Evolutionary conservation across 768 basidiomycete genomes (phyloP), one percentile per base, ranked within the genome.

Genomic region (Agaricus subrufescens): DNA sequence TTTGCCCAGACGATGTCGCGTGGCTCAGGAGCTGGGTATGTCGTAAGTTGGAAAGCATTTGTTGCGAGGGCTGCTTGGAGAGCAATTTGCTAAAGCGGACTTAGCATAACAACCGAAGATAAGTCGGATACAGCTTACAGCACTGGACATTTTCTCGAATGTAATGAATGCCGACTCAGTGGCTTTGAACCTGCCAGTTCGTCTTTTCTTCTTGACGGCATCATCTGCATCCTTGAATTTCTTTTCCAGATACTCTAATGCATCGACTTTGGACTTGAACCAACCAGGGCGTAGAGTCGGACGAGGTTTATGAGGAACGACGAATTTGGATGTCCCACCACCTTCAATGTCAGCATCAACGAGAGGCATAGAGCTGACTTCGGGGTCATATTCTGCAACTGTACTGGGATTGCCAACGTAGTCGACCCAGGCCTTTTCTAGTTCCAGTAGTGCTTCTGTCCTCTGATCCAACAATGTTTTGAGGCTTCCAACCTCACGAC

Each of bases 1-100:
- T 94, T 94, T 30, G 86, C 77, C 97, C 97, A 99, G 19, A 98
- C 84, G 54, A 98, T 91, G 67, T 98, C 96, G 47, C 96, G 83
- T 9, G 96, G 95, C 66, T 98, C 95, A 0, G 96, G 96, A 0
- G 96, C 94, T 19, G 83, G 81, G 56, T 75, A 80, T 10, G 91
- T 95, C 31, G 77, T 77, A 50, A 81, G 79, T 67, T 85, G 80
- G 51, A 77, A 78, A 14, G 87, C 87, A 51, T 78, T 78, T 0
- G 89, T 79, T 0, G 87, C 81, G 63, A 94, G 89, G 0, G 89
- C 89, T 1, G 85, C 79, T 69, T 98, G 95, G 5, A 89, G 77
- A 1, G 93, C 95, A 43, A 90, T 86, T 88, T 99, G 95, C 80
- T 89, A 61, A 0, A 19, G 40, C 58, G 38, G 30, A 23, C 25